Evolutionary conservation across 2,329 filamentous ascomycete genomes (phyloP).

Genomic region (Penicillium sp.): DNA sequence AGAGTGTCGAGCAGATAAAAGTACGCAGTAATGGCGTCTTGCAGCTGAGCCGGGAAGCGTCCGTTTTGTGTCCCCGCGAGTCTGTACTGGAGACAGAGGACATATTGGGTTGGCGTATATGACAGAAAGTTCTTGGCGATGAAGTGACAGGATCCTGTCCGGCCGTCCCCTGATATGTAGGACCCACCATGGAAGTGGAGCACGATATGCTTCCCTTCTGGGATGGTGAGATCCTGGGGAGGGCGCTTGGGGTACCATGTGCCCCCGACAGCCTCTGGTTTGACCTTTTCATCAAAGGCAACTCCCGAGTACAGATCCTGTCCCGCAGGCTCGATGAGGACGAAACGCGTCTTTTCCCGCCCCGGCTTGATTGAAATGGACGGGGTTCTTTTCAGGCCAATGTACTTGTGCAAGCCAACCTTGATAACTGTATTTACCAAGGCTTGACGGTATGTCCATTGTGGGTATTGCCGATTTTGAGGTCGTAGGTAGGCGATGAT

Average conservation of each 20-base stretch:
- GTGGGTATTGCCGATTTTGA: neutral
- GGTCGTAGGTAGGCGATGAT: neutral
- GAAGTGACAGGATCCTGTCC: constrained; percentile 16
- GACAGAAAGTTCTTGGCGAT: constrained; percentile 17
- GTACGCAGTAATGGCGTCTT: constrained; percentile 29
- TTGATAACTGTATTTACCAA: neutral
- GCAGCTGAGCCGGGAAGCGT: constrained; percentile 28
- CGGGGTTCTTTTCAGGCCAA: neutral
- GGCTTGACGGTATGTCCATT: constrained; percentile 5
- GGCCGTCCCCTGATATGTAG: constrained; percentile 22
- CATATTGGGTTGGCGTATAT: constrained; percentile 13
- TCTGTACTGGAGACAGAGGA: constrained; percentile 22
- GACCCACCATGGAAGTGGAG: constrained; percentile 25
- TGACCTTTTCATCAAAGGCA: neutral
- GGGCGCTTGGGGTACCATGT: constrained; percentile 1
- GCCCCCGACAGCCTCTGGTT: neutral
- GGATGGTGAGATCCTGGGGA: neutral
- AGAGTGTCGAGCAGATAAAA: constrained; percentile 22
- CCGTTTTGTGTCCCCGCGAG: constrained; percentile 20
- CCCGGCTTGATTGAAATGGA: neutral
- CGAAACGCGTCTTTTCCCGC: neutral
- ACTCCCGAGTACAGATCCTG: neutral
- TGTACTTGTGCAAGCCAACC: neutral
- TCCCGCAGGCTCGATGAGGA: neutral
- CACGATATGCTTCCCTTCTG: constrained; percentile 14